Percentiles rank a stretch among this genome's conserved stretches.
These are phyloP conservation scores for Talaromyces sp. DNA, from an alignment of 2,329 filamentous ascomycete species.

Conservation along the genomic window DNA sequence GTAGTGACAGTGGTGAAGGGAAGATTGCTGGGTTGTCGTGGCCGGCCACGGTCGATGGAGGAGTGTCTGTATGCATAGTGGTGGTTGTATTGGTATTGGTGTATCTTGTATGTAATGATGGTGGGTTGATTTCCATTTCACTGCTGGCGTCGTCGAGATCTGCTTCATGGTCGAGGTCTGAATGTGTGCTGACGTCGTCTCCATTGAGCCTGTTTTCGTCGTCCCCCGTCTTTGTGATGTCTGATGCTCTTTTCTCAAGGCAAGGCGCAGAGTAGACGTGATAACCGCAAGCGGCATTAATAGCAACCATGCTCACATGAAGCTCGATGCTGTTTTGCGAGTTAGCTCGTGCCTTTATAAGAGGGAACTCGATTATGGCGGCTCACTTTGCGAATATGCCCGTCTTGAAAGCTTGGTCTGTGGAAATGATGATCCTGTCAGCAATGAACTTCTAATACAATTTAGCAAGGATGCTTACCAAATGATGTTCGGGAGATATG, in stretches of 20 bases:
- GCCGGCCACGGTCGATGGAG: neutral
- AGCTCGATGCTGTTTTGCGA: neutral
- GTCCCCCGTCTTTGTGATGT: neutral
- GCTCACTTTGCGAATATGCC: conserved; percentile 1
- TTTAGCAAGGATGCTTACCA: neutral
- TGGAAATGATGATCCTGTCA: too few relatives aligned
- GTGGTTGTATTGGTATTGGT: neutral
- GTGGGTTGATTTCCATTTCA: neutral
- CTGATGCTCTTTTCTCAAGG: neutral
- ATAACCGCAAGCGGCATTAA: neutral
- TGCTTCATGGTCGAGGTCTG: neutral
- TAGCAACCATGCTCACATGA: neutral
- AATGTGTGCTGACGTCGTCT: neutral
- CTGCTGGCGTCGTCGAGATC: neutral
- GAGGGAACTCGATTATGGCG: too few relatives aligned
- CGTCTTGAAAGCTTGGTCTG: neutral
- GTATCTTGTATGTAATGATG: neutral
- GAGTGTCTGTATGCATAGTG: neutral
- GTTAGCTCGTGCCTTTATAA: neutral
- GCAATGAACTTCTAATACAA: neutral
- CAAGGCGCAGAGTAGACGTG: neutral
- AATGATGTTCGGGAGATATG: neutral
- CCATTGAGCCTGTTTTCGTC: neutral
- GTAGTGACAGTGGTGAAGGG: neutral
- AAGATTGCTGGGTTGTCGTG: neutral